Evolutionary conservation across 1,139 yeast species (phyloP).

Genomic region (Kodamaea ohmeri): DNA sequence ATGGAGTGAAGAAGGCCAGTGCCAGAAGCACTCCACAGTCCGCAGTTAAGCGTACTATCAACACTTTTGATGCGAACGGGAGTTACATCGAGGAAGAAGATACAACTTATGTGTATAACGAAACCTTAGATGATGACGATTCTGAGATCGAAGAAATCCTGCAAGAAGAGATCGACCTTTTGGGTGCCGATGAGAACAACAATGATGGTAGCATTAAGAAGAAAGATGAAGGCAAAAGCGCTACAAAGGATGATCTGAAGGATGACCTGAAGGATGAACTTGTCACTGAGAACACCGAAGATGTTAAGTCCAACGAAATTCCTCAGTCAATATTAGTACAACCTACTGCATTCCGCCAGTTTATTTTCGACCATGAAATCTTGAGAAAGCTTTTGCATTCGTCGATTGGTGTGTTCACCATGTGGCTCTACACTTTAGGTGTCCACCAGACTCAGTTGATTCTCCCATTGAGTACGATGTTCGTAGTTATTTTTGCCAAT

Average conservation of each 20-base stretch:
- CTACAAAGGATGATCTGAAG: slow-evolving; percentile 11
- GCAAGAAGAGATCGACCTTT: slow-evolving; percentile 4
- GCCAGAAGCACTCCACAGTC: slow-evolving; percentile 15
- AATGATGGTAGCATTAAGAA: no score
- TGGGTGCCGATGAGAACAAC: no score
- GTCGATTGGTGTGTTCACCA: slow-evolving; percentile 77
- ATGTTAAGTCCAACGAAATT: slow-evolving; percentile 8
- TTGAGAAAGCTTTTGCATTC: slow-evolving; percentile 87
- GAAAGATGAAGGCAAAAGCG: slow-evolving; percentile 13
- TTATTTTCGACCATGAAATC: slow-evolving; percentile 75
- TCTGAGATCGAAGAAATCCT: slow-evolving; percentile 5
- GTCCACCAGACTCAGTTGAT: slow-evolving; percentile 54
- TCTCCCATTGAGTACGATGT: slow-evolving; percentile 54
- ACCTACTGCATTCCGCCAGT: slow-evolving; percentile 38
- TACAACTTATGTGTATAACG: slow-evolving; percentile 31
- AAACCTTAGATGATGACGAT: slow-evolving; percentile 23
- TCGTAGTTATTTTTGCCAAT: slow-evolving; percentile 54
- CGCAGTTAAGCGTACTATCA: slow-evolving; percentile 21
- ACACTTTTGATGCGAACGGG: slow-evolving; percentile 27
- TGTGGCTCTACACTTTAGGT: slow-evolving; percentile 69
- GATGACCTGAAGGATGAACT: no score
- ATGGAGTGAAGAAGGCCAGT: slow-evolving; percentile 10
- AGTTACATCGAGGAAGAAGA: slow-evolving; percentile 42
- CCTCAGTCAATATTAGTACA: slow-evolving; percentile 5
- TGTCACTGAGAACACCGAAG: slow-evolving; percentile 15